Evolutionary conservation across 1,284 basidiomycete genomes (phyloP).

Genomic region (Heliocybe sulcata): DNA sequence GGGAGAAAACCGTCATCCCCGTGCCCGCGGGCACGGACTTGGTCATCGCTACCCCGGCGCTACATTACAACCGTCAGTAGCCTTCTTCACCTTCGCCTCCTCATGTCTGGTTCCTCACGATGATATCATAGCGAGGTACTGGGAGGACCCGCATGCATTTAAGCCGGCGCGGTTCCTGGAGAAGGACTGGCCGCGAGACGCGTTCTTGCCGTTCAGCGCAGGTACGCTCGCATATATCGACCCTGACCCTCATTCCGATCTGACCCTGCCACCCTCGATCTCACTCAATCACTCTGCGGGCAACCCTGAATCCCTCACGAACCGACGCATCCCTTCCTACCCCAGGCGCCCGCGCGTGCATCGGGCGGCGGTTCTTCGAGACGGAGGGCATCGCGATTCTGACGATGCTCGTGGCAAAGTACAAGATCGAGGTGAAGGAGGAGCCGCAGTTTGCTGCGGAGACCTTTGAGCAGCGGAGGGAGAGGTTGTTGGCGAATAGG

Average conservation of each 20-base stretch:
- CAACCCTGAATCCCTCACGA: neutral
- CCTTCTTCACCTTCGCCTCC: neutral
- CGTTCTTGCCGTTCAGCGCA: slow-evolving; percentile 45
- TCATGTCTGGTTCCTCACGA: too few species aligned
- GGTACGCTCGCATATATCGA: slow-evolving; percentile 22
- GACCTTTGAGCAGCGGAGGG: slow-evolving; percentile 35
- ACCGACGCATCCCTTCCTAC: too few species aligned
- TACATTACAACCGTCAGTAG: slow-evolving; percentile 36
- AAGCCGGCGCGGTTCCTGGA: slow-evolving; percentile 44
- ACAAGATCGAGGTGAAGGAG: slow-evolving; percentile 41
- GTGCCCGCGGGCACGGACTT: slow-evolving; percentile 37
- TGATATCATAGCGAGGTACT: slow-evolving; percentile 34
- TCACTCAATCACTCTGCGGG: too few species aligned
- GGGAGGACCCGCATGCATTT: slow-evolving; percentile 43
- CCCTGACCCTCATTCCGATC: neutral
- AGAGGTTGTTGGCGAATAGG: slow-evolving; percentile 27
- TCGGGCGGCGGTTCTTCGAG: slow-evolving; percentile 43
- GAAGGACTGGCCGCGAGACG: slow-evolving; percentile 37
- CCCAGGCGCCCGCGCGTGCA: slow-evolving; percentile 40
- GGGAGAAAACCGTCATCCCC: slow-evolving; percentile 29
- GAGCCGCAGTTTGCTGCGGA: slow-evolving; percentile 40
- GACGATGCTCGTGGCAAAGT: slow-evolving; percentile 36
- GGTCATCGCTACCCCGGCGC: slow-evolving; percentile 27
- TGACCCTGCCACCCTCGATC: neutral
- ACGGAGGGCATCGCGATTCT: slow-evolving; percentile 43